Evolutionary conservation across 169 alveolate genomes (phyloP), one percentile per base, ranked within the genome.

Genomic region (Miamiensis avidus): DNA sequence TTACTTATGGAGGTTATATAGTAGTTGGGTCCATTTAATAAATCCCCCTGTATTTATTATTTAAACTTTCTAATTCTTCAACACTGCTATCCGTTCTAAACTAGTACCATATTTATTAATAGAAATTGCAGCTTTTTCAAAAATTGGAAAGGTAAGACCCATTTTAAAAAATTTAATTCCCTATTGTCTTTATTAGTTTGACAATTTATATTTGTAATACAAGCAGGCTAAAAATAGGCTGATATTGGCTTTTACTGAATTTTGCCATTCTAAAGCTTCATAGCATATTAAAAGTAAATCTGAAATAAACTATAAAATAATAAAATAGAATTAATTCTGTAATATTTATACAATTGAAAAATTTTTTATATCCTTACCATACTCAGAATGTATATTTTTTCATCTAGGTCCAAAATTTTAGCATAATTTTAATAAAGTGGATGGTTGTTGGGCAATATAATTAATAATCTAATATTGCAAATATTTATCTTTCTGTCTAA

Each of bases 401-500:
- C n/a, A n/a, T n/a, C n/a, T n/a, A n/a, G n/a, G n/a, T n/a, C n/a
- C n/a, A 79, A 65, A n/a, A 79, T 1, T 0, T 34, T 49, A 27
- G 64, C 34, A 28, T 34, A 34, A 87, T 28, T 75, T 88, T 91
- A 25, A 91, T 49, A 65, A 91, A 91, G 29, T 88, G 85, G 49
- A 82, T 75, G 30, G 87, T 73, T n/a, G 91, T 83, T 0, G 94
- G 94, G 33, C 92, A 79, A 33, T 79, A 77, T 16, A 91, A 28
- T 29, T 91, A 65, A 85, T 90, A 94, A 29, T 91, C 81, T 27
- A 94, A 78, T 31, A 72, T 27, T 31, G 85, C 82, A 0, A 94
- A 85, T 27, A 94, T 89, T 49, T 84, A 31, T 78, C 90, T 89
- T 75, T 91, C 95, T 93, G 89, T 89, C 1, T 74, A 78, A 0